Evolutionary conservation across 352 stramenopile genomes (phyloP).

Genomic region (Phytophthora europaea): DNA sequence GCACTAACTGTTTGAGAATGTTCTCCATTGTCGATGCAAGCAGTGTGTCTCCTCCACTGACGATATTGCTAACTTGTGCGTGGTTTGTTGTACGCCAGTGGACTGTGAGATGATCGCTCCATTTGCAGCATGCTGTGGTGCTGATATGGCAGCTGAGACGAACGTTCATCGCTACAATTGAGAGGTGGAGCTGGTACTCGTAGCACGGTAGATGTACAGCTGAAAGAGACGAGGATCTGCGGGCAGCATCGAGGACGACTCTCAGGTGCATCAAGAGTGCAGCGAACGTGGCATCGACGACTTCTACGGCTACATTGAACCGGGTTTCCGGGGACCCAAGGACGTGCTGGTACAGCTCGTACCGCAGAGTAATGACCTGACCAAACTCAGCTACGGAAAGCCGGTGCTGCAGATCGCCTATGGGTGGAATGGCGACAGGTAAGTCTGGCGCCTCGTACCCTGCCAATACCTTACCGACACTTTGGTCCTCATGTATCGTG

Average conservation of each 20-base stretch:
- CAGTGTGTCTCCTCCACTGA: constrained; percentile 4
- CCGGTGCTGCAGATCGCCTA: constrained; percentile 7
- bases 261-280: constrained; percentile 16
- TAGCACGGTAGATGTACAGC: neutral
- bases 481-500: constrained; percentile 29
- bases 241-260: neutral
- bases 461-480: constrained; percentile 21
- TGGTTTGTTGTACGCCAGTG: constrained; percentile 9
- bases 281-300: constrained; percentile 13
- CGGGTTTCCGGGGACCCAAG: neutral
- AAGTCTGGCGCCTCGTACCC: constrained; percentile 22
- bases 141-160: constrained; percentile 5
- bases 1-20: constrained; percentile 9
- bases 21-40: constrained; percentile 17
- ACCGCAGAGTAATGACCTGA: constrained; percentile 2
- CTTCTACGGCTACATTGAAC: constrained; percentile 7
- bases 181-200: neutral
- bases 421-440: constrained; percentile 13
- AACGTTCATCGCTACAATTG: neutral
- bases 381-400: neutral
- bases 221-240: neutral
- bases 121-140: constrained; percentile 6
- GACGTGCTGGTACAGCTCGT: constrained; percentile 13
- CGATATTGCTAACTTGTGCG: constrained; percentile 5
- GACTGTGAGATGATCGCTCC: constrained; percentile 1